Evolutionary conservation across 148 eudicot genomes (phyloP).

Genomic region (Camellia sinensis): DNA sequence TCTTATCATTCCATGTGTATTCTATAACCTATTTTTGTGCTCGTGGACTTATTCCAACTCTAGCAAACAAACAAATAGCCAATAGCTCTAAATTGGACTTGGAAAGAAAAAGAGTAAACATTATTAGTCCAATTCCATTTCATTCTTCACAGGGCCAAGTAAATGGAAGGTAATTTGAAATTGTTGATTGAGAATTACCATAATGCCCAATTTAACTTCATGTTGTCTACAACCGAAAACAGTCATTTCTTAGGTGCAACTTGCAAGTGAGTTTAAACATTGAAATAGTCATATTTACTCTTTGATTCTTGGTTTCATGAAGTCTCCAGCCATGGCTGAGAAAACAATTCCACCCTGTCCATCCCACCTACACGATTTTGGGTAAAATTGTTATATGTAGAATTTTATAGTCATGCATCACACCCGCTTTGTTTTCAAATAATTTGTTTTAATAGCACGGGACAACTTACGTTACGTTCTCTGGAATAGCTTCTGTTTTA

Average conservation of each 20-base stretch:
- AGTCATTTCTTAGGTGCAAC: too few relatives aligned
- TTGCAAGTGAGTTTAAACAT: background rate
- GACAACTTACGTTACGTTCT: conserved; percentile 39
- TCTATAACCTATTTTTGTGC: too few relatives aligned
- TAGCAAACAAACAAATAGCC: background rate
- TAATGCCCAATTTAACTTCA: too few relatives aligned
- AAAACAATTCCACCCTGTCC: conserved; percentile 47
- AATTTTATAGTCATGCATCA: too few relatives aligned
- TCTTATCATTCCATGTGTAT: too few relatives aligned
- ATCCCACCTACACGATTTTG: conserved; percentile 38
- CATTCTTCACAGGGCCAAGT: too few relatives aligned
- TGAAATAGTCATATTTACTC: conserved; percentile 29
- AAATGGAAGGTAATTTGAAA: too few relatives aligned
- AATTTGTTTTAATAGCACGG: too few relatives aligned
- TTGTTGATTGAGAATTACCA: too few relatives aligned
- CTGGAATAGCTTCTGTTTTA: conserved; percentile 49
- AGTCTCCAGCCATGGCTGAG: conserved; percentile 31
- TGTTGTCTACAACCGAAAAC: too few relatives aligned
- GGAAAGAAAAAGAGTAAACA: background rate
- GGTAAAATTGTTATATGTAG: too few relatives aligned
- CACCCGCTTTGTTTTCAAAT: too few relatives aligned
- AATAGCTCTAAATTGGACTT: background rate
- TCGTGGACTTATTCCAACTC: background rate
- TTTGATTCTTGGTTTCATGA: conserved; percentile 53
- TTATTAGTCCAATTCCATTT: background rate